A percentile compares a stretch with the other conserved stretches of the same genome.
phyloP scores from a whole-genome alignment of 257 asterid species.

The Ilex asprella region DNA sequence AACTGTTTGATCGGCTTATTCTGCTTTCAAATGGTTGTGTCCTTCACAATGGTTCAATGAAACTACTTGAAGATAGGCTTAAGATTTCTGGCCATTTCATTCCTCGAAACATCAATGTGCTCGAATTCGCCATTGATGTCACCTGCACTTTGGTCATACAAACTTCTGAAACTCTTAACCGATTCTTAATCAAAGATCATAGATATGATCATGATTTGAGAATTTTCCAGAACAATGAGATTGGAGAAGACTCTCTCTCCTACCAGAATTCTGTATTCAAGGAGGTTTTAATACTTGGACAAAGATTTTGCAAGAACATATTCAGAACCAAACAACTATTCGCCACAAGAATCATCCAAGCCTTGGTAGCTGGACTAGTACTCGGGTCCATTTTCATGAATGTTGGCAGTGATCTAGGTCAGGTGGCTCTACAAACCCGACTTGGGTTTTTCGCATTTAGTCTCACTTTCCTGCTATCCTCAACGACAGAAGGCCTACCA shows the following conservation, averaged over 20 bases:
- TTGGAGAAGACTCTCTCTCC: conserved; percentile 10
- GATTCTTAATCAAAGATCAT: conserved; percentile 7
- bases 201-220: background rate
- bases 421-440: conserved; percentile 43
- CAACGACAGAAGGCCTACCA: conserved; percentile 78
- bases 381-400: conserved; percentile 75
- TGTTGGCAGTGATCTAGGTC: conserved; percentile 30
- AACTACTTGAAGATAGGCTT: conserved; percentile 42
- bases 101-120: conserved; percentile 62
- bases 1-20: conserved; percentile 57
- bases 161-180: conserved; percentile 19
- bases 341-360: conserved; percentile 49
- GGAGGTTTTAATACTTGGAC: conserved; percentile 49
- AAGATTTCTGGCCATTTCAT: conserved; percentile 33
- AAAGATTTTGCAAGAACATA: conserved; percentile 62
- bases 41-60: conserved; percentile 54
- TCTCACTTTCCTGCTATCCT: conserved; percentile 64
- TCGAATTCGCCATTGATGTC: conserved; percentile 69
- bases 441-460: conserved; percentile 81
- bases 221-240: background rate
- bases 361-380: conserved; percentile 49
- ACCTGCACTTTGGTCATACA: conserved; percentile 17
- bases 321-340: conserved; percentile 74
- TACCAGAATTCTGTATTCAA: conserved; percentile 35
- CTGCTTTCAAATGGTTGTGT: conserved; percentile 54